These are phyloP conservation scores for Melastoma candidum DNA, from an alignment of 441 rosid genomes.

Conservation along the genomic window DNA sequence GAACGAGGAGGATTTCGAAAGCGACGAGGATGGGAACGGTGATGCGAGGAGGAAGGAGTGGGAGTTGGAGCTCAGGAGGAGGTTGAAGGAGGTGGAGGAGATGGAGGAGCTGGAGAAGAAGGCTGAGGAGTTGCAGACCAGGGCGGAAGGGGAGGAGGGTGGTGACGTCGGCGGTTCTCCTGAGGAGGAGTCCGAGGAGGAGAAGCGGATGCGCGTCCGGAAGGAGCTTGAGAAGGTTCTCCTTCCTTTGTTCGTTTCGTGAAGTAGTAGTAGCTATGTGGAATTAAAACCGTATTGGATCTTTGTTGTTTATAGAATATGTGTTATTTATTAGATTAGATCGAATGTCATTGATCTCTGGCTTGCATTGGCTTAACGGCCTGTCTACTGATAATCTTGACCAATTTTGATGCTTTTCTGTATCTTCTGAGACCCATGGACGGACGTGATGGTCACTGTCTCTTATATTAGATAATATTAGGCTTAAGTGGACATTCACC, in stretches of 20 bases:
- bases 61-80: conserved; percentile 65
- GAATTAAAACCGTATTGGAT: too few species aligned
- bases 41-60: conserved; percentile 41
- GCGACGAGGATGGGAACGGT: conserved; percentile 48
- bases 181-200: conserved; percentile 67
- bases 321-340: neutral
- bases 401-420: too few species aligned
- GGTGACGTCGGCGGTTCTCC: conserved; percentile 21
- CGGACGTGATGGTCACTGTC: too few species aligned
- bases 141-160: conserved; percentile 23
- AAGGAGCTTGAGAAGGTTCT: conserved; percentile 79
- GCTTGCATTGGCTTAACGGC: too few species aligned
- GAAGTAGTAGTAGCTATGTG: too few species aligned
- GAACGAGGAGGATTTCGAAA: conserved; percentile 42
- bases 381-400: too few species aligned
- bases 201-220: conserved; percentile 72
- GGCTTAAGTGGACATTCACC: too few species aligned
- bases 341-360: neutral
- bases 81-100: conserved; percentile 60
- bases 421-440: too few species aligned
- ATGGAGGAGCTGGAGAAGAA: conserved; percentile 72
- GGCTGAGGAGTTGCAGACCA: conserved; percentile 73
- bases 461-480: too few species aligned
- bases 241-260: too few species aligned
- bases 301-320: too few species aligned